Evolutionary conservation across 208 protist species (phyloP), one percentile per base, ranked within the genome.

Genomic region (Leishmania major): DNA sequence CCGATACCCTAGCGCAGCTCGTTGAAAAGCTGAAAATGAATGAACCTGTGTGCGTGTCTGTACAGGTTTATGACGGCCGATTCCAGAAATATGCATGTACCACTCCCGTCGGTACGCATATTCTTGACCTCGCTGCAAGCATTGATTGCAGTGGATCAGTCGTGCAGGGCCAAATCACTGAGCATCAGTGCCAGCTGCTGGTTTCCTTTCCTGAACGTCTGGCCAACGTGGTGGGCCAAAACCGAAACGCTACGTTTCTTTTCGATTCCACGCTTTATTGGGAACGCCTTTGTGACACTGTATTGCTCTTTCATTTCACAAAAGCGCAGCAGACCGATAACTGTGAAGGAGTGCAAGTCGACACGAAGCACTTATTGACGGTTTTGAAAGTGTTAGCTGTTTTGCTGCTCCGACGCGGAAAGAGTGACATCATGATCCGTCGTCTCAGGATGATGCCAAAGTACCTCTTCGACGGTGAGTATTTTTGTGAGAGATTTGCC

Each of bases 191-290:
- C 66, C 70, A 73, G 17, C 40, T 57, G 53, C 64, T 87, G 40
- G 75, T 84, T 51, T 82, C 84, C n/a, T 87, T 87, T 81, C 84
- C 84, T 8, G 84, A 87, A 64, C 77, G 76, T n/a, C 73, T 87
- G 43, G 79, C 84, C 43, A 84, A 83, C 60, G 75, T 67, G 25
- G 53, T 80, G 7, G 40, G 79, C 0, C 51, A 78, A 25, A 64
- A 17, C 15, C 40, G 71, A 73, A 71, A 57, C 22, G 49, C 47
- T 22, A 35, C n/a, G 6, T 86, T 71, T 80, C 31, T 73, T 25
- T 78, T 84, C 31, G 81, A 87, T 40, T 49, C 79, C 10, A 47
- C 35, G 1, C 60, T 87, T 22, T 89, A 78, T 57, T 79, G 57
- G 78, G 86, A 86, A 43, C 74, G 83, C 10, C 78, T 87, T 47